These are phyloP conservation scores for Mucor saturninus DNA, from an alignment of 371 early-diverging fungal species.

Conservation along the genomic window DNA sequence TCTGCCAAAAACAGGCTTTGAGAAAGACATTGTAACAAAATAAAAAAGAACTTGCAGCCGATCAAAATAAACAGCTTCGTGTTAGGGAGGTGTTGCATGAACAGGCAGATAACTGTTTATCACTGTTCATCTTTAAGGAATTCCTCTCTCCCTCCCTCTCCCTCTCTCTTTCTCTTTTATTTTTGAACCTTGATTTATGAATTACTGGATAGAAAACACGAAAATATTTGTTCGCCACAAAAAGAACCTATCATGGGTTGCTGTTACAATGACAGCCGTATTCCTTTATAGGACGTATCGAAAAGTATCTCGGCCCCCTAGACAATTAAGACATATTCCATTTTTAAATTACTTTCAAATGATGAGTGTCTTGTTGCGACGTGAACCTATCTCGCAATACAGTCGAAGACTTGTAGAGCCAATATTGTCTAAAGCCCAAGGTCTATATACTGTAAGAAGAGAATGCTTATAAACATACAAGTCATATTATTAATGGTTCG, in stretches of 20 bases:
- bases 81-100: background rate
- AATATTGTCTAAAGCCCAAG: background rate
- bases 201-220: background rate
- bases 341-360: constrained; percentile 14
- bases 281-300: background rate
- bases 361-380: constrained; percentile 5
- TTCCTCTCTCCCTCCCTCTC: no score
- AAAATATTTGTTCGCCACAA: background rate
- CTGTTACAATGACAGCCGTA: background rate
- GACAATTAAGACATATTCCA: constrained; percentile 2
- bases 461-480: background rate
- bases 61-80: no score
- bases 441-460: constrained; percentile 1
- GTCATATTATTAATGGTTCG: background rate
- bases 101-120: background rate
- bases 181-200: background rate
- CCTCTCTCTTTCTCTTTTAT: background rate
- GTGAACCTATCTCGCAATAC: background rate
- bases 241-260: background rate
- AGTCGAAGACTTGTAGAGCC: constrained; percentile 7
- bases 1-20: no score
- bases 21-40: no score
- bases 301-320: background rate
- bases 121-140: no score
- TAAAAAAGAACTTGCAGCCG: no score